These are phyloP conservation scores for Aspergillus diversus DNA, from an alignment of 495 filamentous ascomycete genomes.

Conservation along the genomic window DNA sequence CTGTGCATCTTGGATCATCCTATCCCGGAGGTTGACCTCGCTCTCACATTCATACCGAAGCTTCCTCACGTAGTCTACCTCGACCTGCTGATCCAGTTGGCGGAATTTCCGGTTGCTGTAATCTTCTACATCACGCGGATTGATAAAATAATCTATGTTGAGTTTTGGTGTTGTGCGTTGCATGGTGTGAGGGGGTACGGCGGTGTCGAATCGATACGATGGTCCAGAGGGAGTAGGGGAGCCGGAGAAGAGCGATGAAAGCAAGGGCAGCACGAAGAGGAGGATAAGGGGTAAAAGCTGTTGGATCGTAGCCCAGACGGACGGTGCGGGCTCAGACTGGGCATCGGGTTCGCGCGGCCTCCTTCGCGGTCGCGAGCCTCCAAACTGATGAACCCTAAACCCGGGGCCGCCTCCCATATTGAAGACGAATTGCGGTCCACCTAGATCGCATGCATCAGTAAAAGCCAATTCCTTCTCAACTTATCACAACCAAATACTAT, in stretches of 20 bases:
- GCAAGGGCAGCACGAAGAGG: constrained; percentile 84
- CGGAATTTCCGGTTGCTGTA: constrained; percentile 67
- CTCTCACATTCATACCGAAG: constrained; percentile 71
- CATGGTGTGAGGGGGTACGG: constrained; percentile 69
- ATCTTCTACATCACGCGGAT: constrained; percentile 74
- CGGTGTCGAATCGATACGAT: constrained; percentile 68
- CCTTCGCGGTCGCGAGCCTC: constrained; percentile 66
- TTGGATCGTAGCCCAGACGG: constrained; percentile 51
- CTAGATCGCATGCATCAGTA: constrained; percentile 46
- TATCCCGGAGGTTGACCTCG: constrained; percentile 64
- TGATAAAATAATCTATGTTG: constrained; percentile 80
- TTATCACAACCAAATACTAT: not conserved
- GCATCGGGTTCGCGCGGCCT: constrained; percentile 69
- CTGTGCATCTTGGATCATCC: constrained; percentile 75
- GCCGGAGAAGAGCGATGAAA: constrained; percentile 78
- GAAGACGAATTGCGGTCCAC: constrained; percentile 86
- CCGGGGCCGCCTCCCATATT: constrained; percentile 84
- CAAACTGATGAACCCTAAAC: constrained; percentile 86
- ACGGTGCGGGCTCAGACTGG: constrained; percentile 51
- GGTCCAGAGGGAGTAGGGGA: constrained; percentile 63
- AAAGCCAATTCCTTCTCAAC: constrained; percentile 11
- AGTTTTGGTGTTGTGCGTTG: constrained; percentile 70
- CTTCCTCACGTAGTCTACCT: constrained; percentile 67
- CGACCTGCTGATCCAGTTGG: constrained; percentile 76
- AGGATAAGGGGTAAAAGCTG: constrained; percentile 83